Percentiles rank a stretch among this genome's conserved stretches.
Evolutionary conservation across 768 basidiomycete species (phyloP).

Genomic region (Amanita polypyramis): DNA sequence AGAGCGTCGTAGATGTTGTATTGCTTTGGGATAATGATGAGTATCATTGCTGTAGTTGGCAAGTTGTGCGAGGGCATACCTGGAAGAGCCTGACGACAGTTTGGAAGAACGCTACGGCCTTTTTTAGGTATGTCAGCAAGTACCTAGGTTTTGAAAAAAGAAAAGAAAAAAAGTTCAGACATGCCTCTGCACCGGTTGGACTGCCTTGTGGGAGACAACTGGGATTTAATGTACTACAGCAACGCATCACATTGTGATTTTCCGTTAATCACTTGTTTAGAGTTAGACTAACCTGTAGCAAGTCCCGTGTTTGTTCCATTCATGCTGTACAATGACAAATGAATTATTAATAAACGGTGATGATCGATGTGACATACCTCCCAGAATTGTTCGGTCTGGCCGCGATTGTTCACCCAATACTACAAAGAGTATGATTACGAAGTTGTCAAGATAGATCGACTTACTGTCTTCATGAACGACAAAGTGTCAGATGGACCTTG

Average conservation of each 20-base stretch:
- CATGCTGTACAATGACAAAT: slow-evolving; percentile 27
- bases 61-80: neutral
- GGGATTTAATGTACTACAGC: slow-evolving; percentile 36
- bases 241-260: neutral
- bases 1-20: slow-evolving; percentile 2
- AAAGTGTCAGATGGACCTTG: slow-evolving; percentile 44
- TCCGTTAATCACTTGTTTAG: neutral
- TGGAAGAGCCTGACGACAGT: slow-evolving; percentile 16
- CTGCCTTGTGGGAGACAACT: slow-evolving; percentile 43
- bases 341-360: neutral
- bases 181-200: slow-evolving; percentile 41
- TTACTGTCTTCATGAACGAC: slow-evolving; percentile 33
- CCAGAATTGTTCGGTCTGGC: slow-evolving; percentile 49
- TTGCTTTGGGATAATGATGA: neutral
- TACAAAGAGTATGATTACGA: slow-evolving; percentile 6
- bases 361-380: slow-evolving; percentile 25
- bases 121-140: too few relatives aligned
- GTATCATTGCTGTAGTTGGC: neutral
- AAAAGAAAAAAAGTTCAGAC: neutral
- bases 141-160: too few relatives aligned
- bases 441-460: neutral
- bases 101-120: slow-evolving; percentile 53
- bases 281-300: slow-evolving; percentile 21
- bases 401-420: slow-evolving; percentile 46
- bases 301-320: slow-evolving; percentile 53